Percentiles rank a stretch among this genome's conserved stretches.
phyloP scores from a whole-genome alignment of 768 basidiomycete genomes.

The Hygrophorus pudorinus region DNA sequence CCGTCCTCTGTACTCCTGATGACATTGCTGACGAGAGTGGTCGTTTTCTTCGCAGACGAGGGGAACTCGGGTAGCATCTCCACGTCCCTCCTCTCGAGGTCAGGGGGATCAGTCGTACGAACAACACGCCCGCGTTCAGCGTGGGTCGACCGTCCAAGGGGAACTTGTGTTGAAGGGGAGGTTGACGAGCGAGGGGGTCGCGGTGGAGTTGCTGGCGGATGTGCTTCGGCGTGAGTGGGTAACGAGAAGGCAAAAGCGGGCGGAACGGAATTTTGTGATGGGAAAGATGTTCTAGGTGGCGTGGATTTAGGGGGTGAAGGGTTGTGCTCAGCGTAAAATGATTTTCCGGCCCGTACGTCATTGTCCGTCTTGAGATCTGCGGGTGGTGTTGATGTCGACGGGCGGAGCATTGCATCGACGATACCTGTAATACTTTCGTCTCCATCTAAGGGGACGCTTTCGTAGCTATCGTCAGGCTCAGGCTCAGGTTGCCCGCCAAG shows the following conservation, averaged over 20 bases:
- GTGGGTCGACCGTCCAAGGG: conserved; percentile 27
- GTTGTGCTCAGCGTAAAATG: background rate
- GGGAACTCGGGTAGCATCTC: conserved; percentile 25
- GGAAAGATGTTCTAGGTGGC: background rate
- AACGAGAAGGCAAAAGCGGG: conserved; percentile 5
- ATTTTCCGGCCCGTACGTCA: background rate
- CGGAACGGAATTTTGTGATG: background rate
- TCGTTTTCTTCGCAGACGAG: conserved; percentile 24
- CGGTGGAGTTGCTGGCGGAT: background rate
- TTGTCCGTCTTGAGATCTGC: background rate
- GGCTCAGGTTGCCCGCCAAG: conserved; percentile 26
- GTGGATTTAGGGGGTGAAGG: background rate
- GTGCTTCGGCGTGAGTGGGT: conserved; percentile 11
- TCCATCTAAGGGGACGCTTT: conserved; percentile 27
- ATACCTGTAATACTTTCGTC: conserved; percentile 61
- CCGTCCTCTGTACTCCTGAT: conserved; percentile 15
- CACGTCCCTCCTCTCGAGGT: conserved; percentile 17
- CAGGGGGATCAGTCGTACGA: conserved; percentile 17
- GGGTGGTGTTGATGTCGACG: conserved; percentile 9
- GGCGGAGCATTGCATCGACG: conserved; percentile 59
- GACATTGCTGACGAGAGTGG: conserved; percentile 4
- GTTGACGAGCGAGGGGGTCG: conserved; percentile 12
- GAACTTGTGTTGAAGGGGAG: conserved; percentile 13
- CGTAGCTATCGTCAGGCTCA: conserved; percentile 23
- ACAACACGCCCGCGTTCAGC: conserved; percentile 21